These are phyloP conservation scores for Berberis thunbergii DNA, from an alignment of 164 flowering plant genomes.

Conservation along the genomic window DNA sequence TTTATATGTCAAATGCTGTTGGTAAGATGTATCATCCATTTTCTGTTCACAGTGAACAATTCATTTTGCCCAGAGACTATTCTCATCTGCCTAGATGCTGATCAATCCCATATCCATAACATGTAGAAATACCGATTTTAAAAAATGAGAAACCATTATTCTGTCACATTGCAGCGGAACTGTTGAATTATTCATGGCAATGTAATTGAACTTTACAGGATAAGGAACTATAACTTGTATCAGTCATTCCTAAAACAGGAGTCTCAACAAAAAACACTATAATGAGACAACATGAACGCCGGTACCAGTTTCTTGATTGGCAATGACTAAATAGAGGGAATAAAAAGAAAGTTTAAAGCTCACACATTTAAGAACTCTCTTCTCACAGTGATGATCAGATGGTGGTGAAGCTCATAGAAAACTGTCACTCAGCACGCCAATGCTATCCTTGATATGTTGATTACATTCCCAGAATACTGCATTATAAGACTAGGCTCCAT, in stretches of 20 bases:
- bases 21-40: too few relatives aligned
- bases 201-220: background rate
- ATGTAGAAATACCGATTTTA: background rate
- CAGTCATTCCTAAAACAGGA: background rate
- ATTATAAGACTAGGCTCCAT: background rate
- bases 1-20: too few relatives aligned
- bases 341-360: too few relatives aligned
- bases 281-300: background rate
- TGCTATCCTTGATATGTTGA: background rate
- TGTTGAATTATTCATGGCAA: background rate
- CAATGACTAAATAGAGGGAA: too few relatives aligned
- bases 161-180: background rate
- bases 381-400: background rate
- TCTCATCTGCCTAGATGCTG: too few relatives aligned
- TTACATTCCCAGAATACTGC: background rate
- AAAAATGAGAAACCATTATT: background rate
- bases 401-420: background rate
- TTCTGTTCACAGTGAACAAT: too few relatives aligned
- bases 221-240: constrained; percentile 1
- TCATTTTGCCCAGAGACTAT: too few relatives aligned
- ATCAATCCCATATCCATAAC: background rate
- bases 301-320: background rate
- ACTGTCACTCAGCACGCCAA: background rate
- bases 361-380: background rate
- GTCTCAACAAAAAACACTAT: background rate